Evolutionary conservation across 768 basidiomycete species (phyloP).

Genomic region (Psilocybe azurescens): DNA sequence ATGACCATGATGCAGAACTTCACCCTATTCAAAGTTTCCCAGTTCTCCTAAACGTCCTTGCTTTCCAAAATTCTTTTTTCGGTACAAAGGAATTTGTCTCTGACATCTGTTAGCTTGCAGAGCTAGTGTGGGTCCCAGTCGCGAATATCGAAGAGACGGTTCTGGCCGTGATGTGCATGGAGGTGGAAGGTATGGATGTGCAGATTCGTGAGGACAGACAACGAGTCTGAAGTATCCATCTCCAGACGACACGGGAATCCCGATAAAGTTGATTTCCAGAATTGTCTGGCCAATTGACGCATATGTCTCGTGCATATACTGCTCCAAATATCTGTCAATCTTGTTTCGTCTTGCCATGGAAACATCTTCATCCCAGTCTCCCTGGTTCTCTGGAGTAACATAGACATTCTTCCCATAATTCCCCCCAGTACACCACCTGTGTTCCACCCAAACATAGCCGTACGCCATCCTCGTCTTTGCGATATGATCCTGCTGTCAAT

Average conservation of each 20-base stretch:
- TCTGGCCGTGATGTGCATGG: no score
- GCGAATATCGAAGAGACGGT: not conserved
- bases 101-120: not conserved
- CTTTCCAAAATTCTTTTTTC: no score
- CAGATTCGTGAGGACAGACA: not conserved
- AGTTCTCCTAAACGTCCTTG: no score
- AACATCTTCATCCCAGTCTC: not conserved
- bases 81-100: not conserved
- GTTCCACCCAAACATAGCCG: conserved; percentile 3
- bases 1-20: no score
- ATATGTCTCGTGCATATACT: not conserved
- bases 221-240: conserved; percentile 3
- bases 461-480: not conserved
- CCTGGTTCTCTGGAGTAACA: not conserved
- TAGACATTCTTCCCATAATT: not conserved
- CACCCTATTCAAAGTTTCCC: no score
- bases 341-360: not conserved
- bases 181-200: not conserved
- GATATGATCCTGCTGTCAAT: not conserved
- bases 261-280: not conserved
- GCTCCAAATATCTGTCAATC: not conserved
- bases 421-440: not conserved
- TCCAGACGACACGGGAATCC: not conserved
- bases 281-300: not conserved
- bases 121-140: not conserved